These are phyloP conservation scores for Solanum sparsipilum DNA, from an alignment of 257 asterid genomes.

Conservation along the genomic window DNA sequence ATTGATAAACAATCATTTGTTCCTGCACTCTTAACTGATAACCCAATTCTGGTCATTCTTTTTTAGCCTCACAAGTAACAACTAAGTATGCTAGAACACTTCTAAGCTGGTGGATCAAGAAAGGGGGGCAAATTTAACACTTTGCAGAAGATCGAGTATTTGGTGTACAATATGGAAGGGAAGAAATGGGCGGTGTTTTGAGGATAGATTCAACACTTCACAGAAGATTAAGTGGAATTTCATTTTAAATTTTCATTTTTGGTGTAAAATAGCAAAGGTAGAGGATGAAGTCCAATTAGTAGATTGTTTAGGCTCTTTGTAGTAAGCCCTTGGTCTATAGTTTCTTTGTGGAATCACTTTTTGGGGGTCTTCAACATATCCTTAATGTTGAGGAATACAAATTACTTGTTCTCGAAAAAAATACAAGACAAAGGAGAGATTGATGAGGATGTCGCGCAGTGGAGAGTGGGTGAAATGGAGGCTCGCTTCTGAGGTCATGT, in stretches of 20 bases:
- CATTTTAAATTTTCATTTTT: no score
- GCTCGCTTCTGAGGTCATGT: background rate
- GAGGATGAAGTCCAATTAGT: background rate
- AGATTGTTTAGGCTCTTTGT: background rate
- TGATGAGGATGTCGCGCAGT: background rate
- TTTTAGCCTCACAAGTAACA: background rate
- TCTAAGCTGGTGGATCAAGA: background rate
- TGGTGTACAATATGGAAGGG: background rate
- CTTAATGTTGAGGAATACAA: background rate
- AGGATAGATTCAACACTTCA: background rate
- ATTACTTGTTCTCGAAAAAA: background rate
- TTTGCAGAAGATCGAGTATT: background rate
- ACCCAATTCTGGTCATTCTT: background rate
- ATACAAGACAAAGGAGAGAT: background rate
- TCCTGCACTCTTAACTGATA: background rate
- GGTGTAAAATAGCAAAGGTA: background rate
- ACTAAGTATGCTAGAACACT: background rate
- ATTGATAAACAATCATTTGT: background rate
- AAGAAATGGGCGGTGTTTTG: background rate
- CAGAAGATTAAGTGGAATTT: background rate
- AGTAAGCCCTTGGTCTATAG: background rate
- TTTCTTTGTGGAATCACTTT: background rate
- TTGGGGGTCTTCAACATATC: background rate
- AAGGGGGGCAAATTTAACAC: background rate
- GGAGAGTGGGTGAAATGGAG: background rate